Conservation (phyloP, 805 yeast genomes). For the Candida khao-thaluensis region DNA sequence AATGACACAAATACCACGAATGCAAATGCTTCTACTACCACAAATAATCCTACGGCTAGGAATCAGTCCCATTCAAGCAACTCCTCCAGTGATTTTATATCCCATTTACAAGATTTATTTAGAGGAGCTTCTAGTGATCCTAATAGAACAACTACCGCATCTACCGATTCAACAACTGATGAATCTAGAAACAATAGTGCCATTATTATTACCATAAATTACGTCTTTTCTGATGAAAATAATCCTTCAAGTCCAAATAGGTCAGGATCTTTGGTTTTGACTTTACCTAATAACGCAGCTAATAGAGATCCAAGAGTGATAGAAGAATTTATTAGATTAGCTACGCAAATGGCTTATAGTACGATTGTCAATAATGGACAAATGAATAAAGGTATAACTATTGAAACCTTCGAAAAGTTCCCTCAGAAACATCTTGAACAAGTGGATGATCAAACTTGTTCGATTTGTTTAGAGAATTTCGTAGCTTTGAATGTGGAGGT, state of each 20-base stretch:
- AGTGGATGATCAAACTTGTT: constrained; percentile 42
- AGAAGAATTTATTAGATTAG: constrained; percentile 60
- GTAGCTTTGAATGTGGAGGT: constrained; percentile 29
- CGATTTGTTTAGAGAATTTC: constrained; percentile 59
- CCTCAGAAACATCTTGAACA: constrained; percentile 25
- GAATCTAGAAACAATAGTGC: constrained; percentile 22
- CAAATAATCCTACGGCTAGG: neutral
- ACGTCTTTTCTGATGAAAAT: constrained; percentile 41
- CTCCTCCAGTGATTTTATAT: neutral
- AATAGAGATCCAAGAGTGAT: constrained; percentile 60
- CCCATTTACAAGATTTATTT: constrained; percentile 7
- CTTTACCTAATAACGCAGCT: constrained; percentile 64
- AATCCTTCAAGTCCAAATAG: constrained; percentile 39
- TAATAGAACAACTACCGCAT: constrained; percentile 2
- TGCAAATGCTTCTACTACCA: neutral
- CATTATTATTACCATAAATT: constrained; percentile 44
- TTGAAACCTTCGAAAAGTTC: constrained; percentile 51
- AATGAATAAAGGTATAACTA: constrained; percentile 52
- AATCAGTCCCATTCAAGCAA: neutral
- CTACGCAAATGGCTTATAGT: constrained; percentile 67
- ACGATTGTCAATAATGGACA: constrained; percentile 54
- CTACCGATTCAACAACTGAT: constrained; percentile 6
- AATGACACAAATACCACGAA: constrained; percentile 1
- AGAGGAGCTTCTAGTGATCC: constrained; percentile 1
- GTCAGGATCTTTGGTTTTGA: constrained; percentile 59